Percentiles rank a stretch among this genome's conserved stretches.
Evolutionary conservation across 176 grass and related monocot genomes (phyloP).

Genomic region (Eragrostis curvula): DNA sequence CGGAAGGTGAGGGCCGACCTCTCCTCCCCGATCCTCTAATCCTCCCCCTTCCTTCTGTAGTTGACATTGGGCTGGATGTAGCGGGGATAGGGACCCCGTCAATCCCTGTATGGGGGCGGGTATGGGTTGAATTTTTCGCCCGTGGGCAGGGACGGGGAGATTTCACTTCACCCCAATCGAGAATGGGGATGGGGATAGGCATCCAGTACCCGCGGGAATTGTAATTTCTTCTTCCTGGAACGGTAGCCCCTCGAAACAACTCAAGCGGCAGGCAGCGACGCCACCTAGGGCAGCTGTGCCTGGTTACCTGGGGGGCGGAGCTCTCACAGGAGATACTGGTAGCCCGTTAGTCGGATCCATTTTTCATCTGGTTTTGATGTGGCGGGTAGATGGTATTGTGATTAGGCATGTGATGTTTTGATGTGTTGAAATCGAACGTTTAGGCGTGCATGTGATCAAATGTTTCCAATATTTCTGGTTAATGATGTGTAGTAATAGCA

Average conservation of each 20-base stretch:
- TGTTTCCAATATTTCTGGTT: background rate
- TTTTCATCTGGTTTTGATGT: too few species aligned
- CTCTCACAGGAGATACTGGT: background rate
- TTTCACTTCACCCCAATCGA: too few species aligned
- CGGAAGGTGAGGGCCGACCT: background rate
- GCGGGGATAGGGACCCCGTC: too few species aligned
- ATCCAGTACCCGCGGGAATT: background rate
- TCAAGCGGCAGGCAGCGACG: background rate
- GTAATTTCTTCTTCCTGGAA: background rate
- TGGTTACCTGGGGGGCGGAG: background rate
- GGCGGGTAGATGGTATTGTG: too few species aligned
- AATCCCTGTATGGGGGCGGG: background rate
- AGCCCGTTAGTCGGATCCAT: too few species aligned
- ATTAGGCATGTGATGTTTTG: too few species aligned
- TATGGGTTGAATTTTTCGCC: background rate
- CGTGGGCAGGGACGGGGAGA: background rate
- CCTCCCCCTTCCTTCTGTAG: background rate
- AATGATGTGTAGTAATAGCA: background rate
- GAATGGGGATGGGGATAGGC: background rate
- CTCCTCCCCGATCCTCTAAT: background rate
- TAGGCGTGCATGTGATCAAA: background rate
- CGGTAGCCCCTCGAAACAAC: background rate
- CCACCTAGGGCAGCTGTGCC: background rate
- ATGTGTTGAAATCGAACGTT: background rate
- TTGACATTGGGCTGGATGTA: background rate